Conservation (phyloP, 1,284 basidiomycete species). For the Psilocybe mexicana region DNA sequence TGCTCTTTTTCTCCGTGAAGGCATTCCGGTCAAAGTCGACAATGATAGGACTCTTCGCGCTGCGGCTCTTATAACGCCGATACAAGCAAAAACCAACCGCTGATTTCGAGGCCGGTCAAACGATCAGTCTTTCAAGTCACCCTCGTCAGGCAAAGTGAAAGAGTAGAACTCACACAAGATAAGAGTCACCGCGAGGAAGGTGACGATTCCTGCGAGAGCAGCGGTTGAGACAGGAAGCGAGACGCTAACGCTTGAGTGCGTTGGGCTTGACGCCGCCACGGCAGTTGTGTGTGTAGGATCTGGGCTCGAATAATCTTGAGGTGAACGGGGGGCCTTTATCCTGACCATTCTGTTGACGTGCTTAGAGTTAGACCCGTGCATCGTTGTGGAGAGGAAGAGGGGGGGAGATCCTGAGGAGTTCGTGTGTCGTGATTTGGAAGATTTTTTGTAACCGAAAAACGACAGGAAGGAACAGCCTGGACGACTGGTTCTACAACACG, state of each 20-base stretch:
- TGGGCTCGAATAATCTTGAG: conserved; percentile 8
- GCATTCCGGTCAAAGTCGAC: conserved; percentile 17
- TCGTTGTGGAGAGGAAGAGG: not conserved
- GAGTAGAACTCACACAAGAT: conserved; percentile 14
- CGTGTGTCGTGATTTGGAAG: not conserved
- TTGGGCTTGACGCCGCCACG: conserved; percentile 7
- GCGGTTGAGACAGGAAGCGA: conserved; percentile 17
- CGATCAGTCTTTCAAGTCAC: not conserved
- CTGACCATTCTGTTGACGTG: conserved; percentile 11
- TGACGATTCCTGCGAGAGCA: conserved; percentile 15
- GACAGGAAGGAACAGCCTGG: conserved; percentile 19
- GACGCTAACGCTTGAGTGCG: conserved; percentile 8
- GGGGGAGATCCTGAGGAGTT: not conserved
- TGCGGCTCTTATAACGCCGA: conserved; percentile 12
- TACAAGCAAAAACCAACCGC: conserved; percentile 15
- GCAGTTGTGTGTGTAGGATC: conserved; percentile 9
- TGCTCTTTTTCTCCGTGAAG: conserved; percentile 18
- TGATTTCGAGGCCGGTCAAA: not conserved
- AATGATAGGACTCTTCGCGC: conserved; percentile 6
- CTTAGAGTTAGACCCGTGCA: conserved; percentile 11
- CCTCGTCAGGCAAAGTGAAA: not conserved
- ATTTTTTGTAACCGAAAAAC: conserved; percentile 11
- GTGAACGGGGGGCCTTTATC: conserved; percentile 12
- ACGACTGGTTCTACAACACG: conserved; percentile 7
- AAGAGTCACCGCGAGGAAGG: conserved; percentile 12